Percentiles rank a stretch among this genome's conserved stretches.
These are phyloP conservation scores for Trypanosoma conorhini DNA, from an alignment of 208 protist species.

Conservation along the genomic window DNA sequence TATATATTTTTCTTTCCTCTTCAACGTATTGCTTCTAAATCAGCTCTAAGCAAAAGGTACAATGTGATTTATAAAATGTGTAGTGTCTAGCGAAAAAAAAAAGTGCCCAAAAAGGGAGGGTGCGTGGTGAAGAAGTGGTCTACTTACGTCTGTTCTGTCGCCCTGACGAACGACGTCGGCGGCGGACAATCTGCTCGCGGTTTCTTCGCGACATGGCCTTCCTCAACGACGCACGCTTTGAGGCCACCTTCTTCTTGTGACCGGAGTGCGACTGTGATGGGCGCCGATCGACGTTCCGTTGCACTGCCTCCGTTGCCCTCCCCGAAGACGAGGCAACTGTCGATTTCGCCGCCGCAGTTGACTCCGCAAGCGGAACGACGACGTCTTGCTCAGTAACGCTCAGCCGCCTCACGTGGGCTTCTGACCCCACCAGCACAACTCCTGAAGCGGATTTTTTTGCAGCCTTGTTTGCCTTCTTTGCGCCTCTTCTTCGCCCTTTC, in stretches of 20 bases:
- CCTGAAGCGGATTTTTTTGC: not conserved
- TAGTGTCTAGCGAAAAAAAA: not conserved
- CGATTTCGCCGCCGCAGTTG: not conserved
- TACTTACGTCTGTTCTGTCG: not conserved
- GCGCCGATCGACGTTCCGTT: not conserved
- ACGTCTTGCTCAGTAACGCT: not conserved
- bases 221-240: not conserved
- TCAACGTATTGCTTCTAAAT: not conserved
- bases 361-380: not conserved
- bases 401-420: not conserved
- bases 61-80: not conserved
- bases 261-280: not conserved
- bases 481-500: slow-evolving; percentile 20
- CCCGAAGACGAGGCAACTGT: not conserved
- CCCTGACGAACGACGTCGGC: not conserved
- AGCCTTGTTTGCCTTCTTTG: slow-evolving; percentile 4
- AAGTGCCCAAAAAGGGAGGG: not conserved
- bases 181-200: slow-evolving; percentile 4
- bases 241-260: not conserved
- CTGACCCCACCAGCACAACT: not conserved
- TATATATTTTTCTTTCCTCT: slow-evolving; percentile 9
- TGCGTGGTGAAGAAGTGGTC: not conserved
- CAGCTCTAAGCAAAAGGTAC: not conserved
- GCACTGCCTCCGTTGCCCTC: not conserved
- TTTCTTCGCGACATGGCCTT: slow-evolving; percentile 13